Evolutionary conservation across 1,139 yeast genomes (phyloP).

Genomic region (Yamadazyma dendronema): DNA sequence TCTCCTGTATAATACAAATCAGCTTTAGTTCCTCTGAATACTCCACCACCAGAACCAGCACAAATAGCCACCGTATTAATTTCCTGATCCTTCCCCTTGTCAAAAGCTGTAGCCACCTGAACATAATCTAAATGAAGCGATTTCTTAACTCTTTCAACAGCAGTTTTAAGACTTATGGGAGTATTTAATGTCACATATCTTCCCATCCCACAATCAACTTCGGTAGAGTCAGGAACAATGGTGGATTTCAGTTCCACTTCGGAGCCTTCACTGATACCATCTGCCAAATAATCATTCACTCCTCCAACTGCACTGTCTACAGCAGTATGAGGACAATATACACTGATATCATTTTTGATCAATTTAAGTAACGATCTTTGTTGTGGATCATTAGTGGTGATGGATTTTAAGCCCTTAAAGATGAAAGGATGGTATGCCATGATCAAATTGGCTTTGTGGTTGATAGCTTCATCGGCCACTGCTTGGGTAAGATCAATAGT

Average conservation of each 20-base stretch:
- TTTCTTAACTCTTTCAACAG: slow-evolving; percentile 55
- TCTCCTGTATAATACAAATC: slow-evolving; percentile 91
- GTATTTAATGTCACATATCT: slow-evolving; percentile 54
- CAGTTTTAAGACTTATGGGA: slow-evolving; percentile 41
- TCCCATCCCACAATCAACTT: slow-evolving; percentile 68
- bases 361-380: slow-evolving; percentile 72
- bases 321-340: slow-evolving; percentile 94
- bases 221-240: slow-evolving; percentile 25
- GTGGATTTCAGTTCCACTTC: slow-evolving; percentile 23
- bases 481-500: slow-evolving; percentile 82
- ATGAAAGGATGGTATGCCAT: slow-evolving; percentile 95
- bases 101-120: slow-evolving; percentile 58
- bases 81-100: slow-evolving; percentile 22
- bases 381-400: slow-evolving; percentile 70
- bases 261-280: slow-evolving; percentile 46
- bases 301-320: slow-evolving; percentile 91
- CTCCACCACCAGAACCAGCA: slow-evolving; percentile 90
- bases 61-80: slow-evolving; percentile 74
- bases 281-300: slow-evolving; percentile 87
- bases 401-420: slow-evolving; percentile 81
- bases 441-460: slow-evolving; percentile 48
- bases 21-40: slow-evolving; percentile 61
- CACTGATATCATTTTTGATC: slow-evolving; percentile 75
- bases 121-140: slow-evolving; percentile 53
- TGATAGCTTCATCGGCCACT: slow-evolving; percentile 85